Base-by-base conservation (phyloP, 2,329 filamentous ascomycete genomes). In the Sporothrix mexicana region DNA sequence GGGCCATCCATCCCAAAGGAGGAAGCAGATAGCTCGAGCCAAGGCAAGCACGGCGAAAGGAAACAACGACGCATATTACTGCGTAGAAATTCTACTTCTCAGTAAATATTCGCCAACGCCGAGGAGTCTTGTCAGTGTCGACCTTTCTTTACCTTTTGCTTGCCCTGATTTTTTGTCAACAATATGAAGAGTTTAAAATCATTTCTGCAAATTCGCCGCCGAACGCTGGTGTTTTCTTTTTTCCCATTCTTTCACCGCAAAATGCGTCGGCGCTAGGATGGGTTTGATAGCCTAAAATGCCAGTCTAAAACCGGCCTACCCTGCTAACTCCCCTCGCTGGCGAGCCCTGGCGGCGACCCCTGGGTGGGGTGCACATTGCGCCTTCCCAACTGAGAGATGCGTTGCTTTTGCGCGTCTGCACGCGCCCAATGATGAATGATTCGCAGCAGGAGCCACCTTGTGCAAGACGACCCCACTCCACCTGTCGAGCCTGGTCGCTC, bases 241-340 rank as follows among this genome's bases (percentile, higher is more conserved):
- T 10, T 20, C 20, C 23, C 6, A 23, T 30, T 30, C 43, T 49
- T 67, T 30, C 64, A 36, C 47, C 47, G 66, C 66, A 53, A 43
- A 36, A 55, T n/a, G 47, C 23, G 45, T 41, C 13, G 9, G 30
- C 49, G 49, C 66, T 69, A 69, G 23, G 45, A 68, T n/a, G 49
- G 25, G 25, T 30, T 36, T 55, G 66, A 69, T 68, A 68, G 45
- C 64, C 23, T 30, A 67, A 67, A 67, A 68, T 68, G 64, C 64
- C 64, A 68, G 64, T 68, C 64, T 51, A 69, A 69, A 69, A 17
- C 49, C 66, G 30, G 66, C 66, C 45, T 25, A 47, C 61, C 61
- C 61, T 66, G 61, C 12, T 25, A 23, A 43, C 59, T 23, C 36
- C n/a, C 41, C 41, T 25, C 41, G 47, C 61, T 66, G 61, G 61